These are phyloP conservation scores for Apophysomyces ossiformis DNA, from an alignment of 371 early-diverging fungal species.

Conservation along the genomic window DNA sequence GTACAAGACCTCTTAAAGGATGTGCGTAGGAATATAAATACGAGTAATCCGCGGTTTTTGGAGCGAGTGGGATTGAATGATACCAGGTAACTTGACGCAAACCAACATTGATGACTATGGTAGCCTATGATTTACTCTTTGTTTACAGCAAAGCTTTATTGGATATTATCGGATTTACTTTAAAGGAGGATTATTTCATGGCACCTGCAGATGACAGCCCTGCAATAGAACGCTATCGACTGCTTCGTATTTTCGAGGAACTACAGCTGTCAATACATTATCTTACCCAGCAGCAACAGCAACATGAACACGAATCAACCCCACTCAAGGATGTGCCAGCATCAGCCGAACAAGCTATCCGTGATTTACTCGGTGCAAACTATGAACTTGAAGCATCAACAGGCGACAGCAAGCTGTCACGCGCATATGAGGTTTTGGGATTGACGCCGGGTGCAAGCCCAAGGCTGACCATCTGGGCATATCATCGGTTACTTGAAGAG, in stretches of 20 bases:
- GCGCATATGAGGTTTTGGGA: conserved; percentile 39
- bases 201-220: conserved; percentile 35
- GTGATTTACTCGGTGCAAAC: conserved; percentile 7
- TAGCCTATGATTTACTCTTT: background rate
- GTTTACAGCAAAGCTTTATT: conserved; percentile 43
- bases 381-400: conserved; percentile 26
- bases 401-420: background rate
- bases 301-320: conserved; percentile 19
- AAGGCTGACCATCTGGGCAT: conserved; percentile 53
- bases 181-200: conserved; percentile 35
- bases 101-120: background rate
- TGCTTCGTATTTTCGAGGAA: conserved; percentile 31
- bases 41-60: conserved; percentile 29
- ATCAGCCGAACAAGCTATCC: background rate
- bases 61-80: conserved; percentile 40
- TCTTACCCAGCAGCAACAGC: conserved; percentile 20
- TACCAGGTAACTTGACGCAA: conserved; percentile 31
- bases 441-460: conserved; percentile 52
- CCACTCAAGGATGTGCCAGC: background rate
- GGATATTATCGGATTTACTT: conserved; percentile 34
- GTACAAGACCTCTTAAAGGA: conserved; percentile 36
- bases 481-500: conserved; percentile 44
- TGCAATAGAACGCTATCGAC: conserved; percentile 9
- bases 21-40: conserved; percentile 39
- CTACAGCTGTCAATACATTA: conserved; percentile 25